Base-by-base conservation (phyloP, 2,329 filamentous ascomycete species). In the Alternaria sp. region DNA sequence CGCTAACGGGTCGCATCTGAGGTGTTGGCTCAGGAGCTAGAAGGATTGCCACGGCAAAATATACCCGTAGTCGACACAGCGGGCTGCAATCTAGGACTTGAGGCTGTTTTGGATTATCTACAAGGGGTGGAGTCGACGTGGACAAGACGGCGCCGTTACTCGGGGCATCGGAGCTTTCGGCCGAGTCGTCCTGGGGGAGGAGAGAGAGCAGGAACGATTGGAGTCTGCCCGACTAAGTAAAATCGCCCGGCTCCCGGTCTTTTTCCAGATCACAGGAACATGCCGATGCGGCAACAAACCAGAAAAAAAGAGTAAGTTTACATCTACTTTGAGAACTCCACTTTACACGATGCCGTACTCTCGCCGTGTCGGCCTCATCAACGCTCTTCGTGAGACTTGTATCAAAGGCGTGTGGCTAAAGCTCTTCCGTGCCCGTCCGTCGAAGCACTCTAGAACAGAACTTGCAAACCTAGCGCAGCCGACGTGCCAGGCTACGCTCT, bases 261-360 rank as follows among this genome's bases (percentile, higher is more conserved):
- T 49, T 49, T 24, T 14, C 32, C 20, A 36, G 20, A 32, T 9
- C 20, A 49, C 14, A 36, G 26, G 20, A 42, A 41, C 34, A 28
- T 56, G 34, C 44, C 54, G 36, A 22, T 32, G 28, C 22, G 38
- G 18, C 34, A 39, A 43, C 30, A 24, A 24, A 14, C 46, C 9
- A 43, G 24, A 22, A 24, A 49, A 36, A 36, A 36, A 38, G 22
- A 26, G 5, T 36, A 49, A 26, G 20, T 49, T 38, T 34, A 18
- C 46, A 38, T 49, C 8, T 36, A 49, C 32, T 12, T 24, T 6
- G 2, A 42, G 20, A 42, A 42, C 30, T 49, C 46, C 46, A 49
- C 46, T 49, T 49, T 36, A 48, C 30, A 49, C 7, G 30, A 56
- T 51, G 57, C 57, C 52, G 52, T 44, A 36, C 20, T 44, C 44